These are phyloP conservation scores for Ramicandelaber brevisporus DNA, from an alignment of 192 early-diverging fungal genomes.

Conservation along the genomic window DNA sequence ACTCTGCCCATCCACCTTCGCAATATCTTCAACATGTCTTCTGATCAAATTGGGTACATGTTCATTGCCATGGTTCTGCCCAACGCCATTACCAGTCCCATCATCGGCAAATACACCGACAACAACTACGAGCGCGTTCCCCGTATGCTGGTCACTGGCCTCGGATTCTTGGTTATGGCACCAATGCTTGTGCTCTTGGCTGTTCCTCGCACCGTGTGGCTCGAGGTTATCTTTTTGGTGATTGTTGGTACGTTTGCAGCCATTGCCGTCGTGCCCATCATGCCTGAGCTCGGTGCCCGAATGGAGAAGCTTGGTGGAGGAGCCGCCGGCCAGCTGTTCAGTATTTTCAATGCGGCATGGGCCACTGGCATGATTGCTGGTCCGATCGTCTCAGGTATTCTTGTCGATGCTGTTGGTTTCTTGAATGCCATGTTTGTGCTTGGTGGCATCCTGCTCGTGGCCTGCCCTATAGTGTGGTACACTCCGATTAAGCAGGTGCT, in stretches of 20 bases:
- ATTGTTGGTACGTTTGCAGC: constrained; percentile 10
- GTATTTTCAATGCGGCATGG: constrained; percentile 50
- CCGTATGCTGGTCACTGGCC: constrained; percentile 8
- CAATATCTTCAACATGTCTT: constrained; percentile 7
- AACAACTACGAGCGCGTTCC: constrained; percentile 9
- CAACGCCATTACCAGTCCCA: constrained; percentile 23
- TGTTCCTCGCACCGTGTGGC: too few relatives aligned
- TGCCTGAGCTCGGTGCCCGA: constrained; percentile 40
- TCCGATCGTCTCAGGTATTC: constrained; percentile 30
- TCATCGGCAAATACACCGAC: constrained; percentile 20
- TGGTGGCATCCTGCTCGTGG: constrained; percentile 10
- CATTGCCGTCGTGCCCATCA: constrained; percentile 26
- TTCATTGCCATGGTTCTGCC: constrained; percentile 44
- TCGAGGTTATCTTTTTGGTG: constrained; percentile 11
- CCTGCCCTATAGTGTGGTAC: too few relatives aligned
- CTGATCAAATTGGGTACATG: constrained; percentile 16
- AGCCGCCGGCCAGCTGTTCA: constrained; percentile 31
- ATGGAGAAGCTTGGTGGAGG: constrained; percentile 33
- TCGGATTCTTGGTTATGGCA: too few relatives aligned
- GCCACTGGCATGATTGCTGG: constrained; percentile 48
- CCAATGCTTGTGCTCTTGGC: too few relatives aligned
- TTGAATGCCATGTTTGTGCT: constrained; percentile 10
- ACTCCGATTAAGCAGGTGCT: too few relatives aligned
- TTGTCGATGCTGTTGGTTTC: constrained; percentile 27
- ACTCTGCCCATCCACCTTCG: constrained; percentile 12